Evolutionary conservation across 176 grass and related monocot genomes (phyloP).

Genomic region (Phyllostachys edulis): DNA sequence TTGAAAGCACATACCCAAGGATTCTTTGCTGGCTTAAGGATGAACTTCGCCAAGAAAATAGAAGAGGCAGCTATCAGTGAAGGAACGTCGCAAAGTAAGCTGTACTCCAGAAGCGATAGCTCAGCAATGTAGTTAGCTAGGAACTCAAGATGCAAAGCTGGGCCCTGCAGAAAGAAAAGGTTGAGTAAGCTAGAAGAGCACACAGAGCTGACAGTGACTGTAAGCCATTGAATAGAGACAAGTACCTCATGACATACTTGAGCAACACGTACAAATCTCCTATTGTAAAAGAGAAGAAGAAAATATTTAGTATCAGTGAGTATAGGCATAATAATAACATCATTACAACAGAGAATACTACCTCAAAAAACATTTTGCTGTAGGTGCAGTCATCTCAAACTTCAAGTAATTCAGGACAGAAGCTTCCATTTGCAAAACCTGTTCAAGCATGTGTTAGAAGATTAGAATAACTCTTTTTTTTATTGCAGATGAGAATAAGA

Average conservation of each 20-base stretch:
- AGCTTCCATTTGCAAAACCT: slow-evolving; percentile 91
- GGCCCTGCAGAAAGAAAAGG: slow-evolving; percentile 40
- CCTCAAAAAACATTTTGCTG: slow-evolving; percentile 88
- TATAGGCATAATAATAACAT: neutral
- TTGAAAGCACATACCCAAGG: slow-evolving; percentile 67
- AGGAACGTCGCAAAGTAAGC: slow-evolving; percentile 71
- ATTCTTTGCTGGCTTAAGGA: slow-evolving; percentile 72
- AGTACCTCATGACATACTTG: slow-evolving; percentile 73
- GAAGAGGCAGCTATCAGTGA: slow-evolving; percentile 78
- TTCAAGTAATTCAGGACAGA: slow-evolving; percentile 69
- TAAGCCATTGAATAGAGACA: slow-evolving; percentile 27
- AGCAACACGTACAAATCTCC: slow-evolving; percentile 69
- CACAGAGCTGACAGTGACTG: neutral
- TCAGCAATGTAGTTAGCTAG: slow-evolving; percentile 79
- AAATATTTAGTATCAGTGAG: neutral
- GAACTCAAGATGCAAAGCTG: slow-evolving; percentile 76
- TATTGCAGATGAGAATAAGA: neutral
- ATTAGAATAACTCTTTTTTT: neutral
- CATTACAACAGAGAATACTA: slow-evolving; percentile 23
- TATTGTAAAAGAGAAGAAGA: slow-evolving; percentile 23
- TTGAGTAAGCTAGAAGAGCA: slow-evolving; percentile 6
- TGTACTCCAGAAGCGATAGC: slow-evolving; percentile 90
- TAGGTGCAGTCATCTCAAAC: slow-evolving; percentile 84
- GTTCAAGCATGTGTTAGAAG: slow-evolving; percentile 12
- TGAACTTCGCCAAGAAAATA: slow-evolving; percentile 80